Evolutionary conservation across 2,329 filamentous ascomycete genomes (phyloP).

Genomic region (Aspergillus amoenus): DNA sequence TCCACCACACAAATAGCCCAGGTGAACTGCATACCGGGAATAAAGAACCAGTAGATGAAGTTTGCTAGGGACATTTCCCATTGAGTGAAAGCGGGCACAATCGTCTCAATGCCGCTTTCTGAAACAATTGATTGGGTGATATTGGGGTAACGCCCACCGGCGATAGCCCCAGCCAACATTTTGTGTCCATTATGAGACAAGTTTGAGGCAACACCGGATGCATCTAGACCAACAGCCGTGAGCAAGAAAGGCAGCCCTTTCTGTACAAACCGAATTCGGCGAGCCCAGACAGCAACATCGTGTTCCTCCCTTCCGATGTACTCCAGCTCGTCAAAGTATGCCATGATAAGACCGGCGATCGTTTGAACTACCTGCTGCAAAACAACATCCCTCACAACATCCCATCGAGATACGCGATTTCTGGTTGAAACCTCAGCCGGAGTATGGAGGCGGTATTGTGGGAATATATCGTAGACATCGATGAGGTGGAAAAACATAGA

Average conservation of each 20-base stretch:
- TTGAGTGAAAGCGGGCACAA: constrained; percentile 70
- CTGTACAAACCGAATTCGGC: constrained; percentile 75
- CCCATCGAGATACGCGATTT: constrained; percentile 80
- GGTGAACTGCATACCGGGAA: constrained; percentile 76
- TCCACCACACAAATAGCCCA: constrained; percentile 77
- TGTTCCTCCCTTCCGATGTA: constrained; percentile 77
- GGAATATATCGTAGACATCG: constrained; percentile 80
- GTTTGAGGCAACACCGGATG: constrained; percentile 71
- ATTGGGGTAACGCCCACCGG: constrained; percentile 78
- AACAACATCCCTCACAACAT: constrained; percentile 87
- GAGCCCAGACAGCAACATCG: constrained; percentile 87
- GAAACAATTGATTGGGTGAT: constrained; percentile 61
- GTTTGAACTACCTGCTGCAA: constrained; percentile 91
- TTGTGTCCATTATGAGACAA: constrained; percentile 67
- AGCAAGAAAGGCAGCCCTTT: constrained; percentile 72
- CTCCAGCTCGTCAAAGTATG: constrained; percentile 70
- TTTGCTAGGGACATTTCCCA: constrained; percentile 80
- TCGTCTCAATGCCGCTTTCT: constrained; percentile 47
- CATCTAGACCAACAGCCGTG: constrained; percentile 72
- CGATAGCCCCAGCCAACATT: constrained; percentile 70
- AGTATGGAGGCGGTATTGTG: constrained; percentile 90
- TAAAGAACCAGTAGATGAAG: constrained; percentile 72
- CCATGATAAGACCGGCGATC: constrained; percentile 65
- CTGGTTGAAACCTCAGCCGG: constrained; percentile 85
- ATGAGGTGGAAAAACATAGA: constrained; percentile 86